Conservation (phyloP, 2,329 filamentous ascomycete species). For the Aspergillus tubingensis region DNA sequence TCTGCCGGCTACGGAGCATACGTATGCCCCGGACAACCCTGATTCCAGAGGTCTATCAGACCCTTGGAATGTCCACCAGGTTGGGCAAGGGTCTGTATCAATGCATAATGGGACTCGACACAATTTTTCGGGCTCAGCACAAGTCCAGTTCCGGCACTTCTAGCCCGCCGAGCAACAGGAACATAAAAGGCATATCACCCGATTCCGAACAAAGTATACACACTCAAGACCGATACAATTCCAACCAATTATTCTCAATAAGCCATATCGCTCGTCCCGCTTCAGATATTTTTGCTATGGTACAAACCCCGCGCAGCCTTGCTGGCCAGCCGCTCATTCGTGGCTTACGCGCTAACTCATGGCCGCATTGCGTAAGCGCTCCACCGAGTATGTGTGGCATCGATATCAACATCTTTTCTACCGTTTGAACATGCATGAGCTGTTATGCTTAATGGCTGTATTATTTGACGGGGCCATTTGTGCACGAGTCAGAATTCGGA, state of each 20-base stretch:
- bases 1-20: neutral
- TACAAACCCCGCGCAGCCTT: neutral
- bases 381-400: neutral
- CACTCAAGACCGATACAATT: too few relatives aligned
- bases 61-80: neutral
- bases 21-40: constrained; percentile 1
- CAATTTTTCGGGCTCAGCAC: neutral
- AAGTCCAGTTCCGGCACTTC: neutral
- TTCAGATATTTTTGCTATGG: neutral
- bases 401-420: neutral
- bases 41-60: neutral
- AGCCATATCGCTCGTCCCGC: neutral
- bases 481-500: neutral
- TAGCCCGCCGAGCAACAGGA: neutral
- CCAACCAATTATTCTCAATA: too few relatives aligned
- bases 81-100: neutral
- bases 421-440: neutral
- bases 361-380: constrained; percentile 2
- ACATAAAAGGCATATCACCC: too few relatives aligned
- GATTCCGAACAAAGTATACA: too few relatives aligned
- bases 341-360: neutral
- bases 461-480: neutral
- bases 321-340: neutral
- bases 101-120: neutral
- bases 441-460: neutral